Evolutionary conservation across 1,284 basidiomycete genomes (phyloP).

Genomic region (Leccinum pachyderme): DNA sequence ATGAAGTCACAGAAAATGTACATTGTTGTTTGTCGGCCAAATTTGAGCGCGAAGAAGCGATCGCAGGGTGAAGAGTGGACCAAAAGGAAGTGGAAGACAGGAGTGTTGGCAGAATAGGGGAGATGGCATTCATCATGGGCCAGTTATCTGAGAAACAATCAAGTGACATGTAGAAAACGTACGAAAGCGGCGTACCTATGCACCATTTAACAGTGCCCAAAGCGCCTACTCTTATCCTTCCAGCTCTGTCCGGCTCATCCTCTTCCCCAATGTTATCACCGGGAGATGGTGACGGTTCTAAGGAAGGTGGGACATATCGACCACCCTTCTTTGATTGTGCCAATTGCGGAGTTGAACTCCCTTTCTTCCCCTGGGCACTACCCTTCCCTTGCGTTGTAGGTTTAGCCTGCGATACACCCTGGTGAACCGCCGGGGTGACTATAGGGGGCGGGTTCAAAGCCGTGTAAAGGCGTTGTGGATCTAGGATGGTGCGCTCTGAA

Average conservation of each 20-base stretch:
- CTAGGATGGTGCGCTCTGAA: conserved; percentile 55
- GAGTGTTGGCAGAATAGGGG: conserved; percentile 34
- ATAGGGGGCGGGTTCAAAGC: conserved; percentile 70
- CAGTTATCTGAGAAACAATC: conserved; percentile 17
- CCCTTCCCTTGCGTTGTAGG: conserved; percentile 8
- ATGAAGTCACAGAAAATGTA: conserved; percentile 48
- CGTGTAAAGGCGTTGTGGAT: conserved; percentile 64
- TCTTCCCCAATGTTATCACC: conserved; percentile 55
- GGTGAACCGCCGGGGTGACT: background rate
- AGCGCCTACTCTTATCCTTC: conserved; percentile 69
- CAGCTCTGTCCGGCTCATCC: conserved; percentile 63
- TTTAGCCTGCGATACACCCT: conserved; percentile 1
- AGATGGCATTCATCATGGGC: conserved; percentile 4
- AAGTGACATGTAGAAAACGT: background rate
- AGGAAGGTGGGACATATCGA: conserved; percentile 27
- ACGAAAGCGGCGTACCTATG: conserved; percentile 45
- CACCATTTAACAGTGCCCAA: conserved; percentile 70
- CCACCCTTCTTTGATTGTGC: conserved; percentile 35
- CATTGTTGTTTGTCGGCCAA: conserved; percentile 8
- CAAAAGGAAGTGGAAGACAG: conserved; percentile 58
- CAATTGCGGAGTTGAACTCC: conserved; percentile 4
- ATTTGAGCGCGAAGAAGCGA: background rate
- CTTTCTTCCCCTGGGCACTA: conserved; percentile 21
- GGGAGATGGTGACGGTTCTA: conserved; percentile 8
- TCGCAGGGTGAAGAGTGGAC: conserved; percentile 51